These are phyloP conservation scores for Pichia sp. DNA, from an alignment of 1,139 yeast species.

Conservation along the genomic window DNA sequence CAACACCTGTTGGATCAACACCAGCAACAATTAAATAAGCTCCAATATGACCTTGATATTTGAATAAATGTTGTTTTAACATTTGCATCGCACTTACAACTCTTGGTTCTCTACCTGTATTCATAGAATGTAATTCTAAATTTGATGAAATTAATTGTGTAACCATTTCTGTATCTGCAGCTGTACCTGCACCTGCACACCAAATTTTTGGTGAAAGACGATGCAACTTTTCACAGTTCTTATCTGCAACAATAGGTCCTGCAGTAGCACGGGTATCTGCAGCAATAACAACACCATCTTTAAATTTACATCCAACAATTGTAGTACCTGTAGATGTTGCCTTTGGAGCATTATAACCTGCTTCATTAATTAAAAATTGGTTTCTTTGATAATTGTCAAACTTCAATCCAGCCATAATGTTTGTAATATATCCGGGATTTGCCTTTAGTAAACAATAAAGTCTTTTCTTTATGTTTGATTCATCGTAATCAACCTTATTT, in stretches of 20 bases:
- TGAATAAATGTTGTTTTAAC: conserved; percentile 91
- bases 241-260: conserved; percentile 94
- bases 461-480: not conserved
- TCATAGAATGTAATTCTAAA: conserved; percentile 80
- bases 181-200: conserved; percentile 99
- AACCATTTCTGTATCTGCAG: conserved; percentile 98
- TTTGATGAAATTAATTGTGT: conserved; percentile 89
- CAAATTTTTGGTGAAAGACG: conserved; percentile 88
- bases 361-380: conserved; percentile 54
- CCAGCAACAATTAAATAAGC: conserved; percentile 97
- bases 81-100: conserved; percentile 90
- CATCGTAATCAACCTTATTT: not conserved
- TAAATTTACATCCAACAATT: conserved; percentile 89
- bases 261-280: conserved; percentile 98
- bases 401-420: conserved; percentile 70
- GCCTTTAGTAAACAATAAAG: not conserved
- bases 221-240: conserved; percentile 94
- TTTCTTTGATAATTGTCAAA: conserved; percentile 93
- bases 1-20: conserved; percentile 93
- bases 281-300: conserved; percentile 93
- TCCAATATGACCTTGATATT: conserved; percentile 95
- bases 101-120: conserved; percentile 80
- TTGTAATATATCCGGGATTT: not conserved
- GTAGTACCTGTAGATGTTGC: conserved; percentile 99
- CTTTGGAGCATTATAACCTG: conserved; percentile 69